phyloP scores from a whole-genome alignment of 306 rosid genomes.

The Nissolia schottii region DNA sequence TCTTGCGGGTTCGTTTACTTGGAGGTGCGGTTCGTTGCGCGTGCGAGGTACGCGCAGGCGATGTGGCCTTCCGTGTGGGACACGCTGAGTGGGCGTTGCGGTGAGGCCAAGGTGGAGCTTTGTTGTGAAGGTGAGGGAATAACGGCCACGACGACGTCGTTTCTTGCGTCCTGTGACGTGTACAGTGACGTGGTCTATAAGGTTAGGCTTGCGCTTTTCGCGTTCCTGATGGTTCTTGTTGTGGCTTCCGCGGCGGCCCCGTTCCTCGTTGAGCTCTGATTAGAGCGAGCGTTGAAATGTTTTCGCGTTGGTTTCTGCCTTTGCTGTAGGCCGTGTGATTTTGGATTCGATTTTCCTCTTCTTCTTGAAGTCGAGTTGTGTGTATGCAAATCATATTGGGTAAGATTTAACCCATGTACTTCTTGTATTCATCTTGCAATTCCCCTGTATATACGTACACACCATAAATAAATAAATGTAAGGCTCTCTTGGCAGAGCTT shows the following conservation, averaged over 20 bases:
- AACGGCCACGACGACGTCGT: no score
- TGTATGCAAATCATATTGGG: no score
- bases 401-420: no score
- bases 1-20: conserved; percentile 23
- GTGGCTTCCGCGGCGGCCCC: conserved; percentile 8
- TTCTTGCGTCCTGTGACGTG: conserved; percentile 17
- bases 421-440: no score
- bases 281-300: neutral
- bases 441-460: no score
- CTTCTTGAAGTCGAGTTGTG: no score
- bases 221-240: conserved; percentile 19
- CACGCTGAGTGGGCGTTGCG: conserved; percentile 24
- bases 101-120: conserved; percentile 26
- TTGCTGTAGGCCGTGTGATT: neutral
- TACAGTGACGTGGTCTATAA: conserved; percentile 19
- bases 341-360: neutral
- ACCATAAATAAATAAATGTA: no score
- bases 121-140: conserved; percentile 6
- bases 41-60: neutral
- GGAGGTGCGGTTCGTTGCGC: conserved; percentile 15
- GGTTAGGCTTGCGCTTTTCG: neutral
- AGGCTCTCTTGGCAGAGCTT: no score
- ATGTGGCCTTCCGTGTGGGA: conserved; percentile 10
- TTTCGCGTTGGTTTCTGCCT: neutral
- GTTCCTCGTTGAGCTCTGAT: neutral